A percentile compares a stretch with the other conserved stretches of the same genome.
Conservation (phyloP, 1,284 basidiomycete species). For the Trichosporon inkin region DNA sequence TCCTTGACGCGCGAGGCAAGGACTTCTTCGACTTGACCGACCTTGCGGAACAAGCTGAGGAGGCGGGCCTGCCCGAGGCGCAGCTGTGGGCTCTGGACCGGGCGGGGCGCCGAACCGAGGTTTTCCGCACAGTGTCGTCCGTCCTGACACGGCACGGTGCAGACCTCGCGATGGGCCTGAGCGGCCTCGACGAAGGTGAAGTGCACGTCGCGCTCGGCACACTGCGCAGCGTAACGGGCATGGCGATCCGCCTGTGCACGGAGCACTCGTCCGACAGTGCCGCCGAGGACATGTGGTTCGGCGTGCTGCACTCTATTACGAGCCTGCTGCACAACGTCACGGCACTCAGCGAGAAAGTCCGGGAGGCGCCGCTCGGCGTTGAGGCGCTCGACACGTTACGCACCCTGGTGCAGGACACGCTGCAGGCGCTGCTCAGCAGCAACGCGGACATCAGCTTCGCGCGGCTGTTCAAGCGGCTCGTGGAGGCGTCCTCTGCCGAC, state of each 20-base stretch:
- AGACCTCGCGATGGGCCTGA: slow-evolving; percentile 55
- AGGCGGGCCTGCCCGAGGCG: slow-evolving; percentile 64
- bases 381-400: slow-evolving; percentile 58
- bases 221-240: slow-evolving; percentile 26
- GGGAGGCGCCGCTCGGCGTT: slow-evolving; percentile 18
- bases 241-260: slow-evolving; percentile 64
- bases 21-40: slow-evolving; percentile 61
- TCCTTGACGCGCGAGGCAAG: slow-evolving; percentile 60
- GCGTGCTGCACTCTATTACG: slow-evolving; percentile 74
- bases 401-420: slow-evolving; percentile 75
- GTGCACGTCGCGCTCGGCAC: slow-evolving; percentile 50
- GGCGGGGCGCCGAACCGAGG: slow-evolving; percentile 60
- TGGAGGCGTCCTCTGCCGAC: slow-evolving; percentile 54
- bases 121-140: slow-evolving; percentile 62
- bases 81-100: slow-evolving; percentile 77
- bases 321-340: slow-evolving; percentile 70
- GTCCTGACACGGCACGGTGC: slow-evolving; percentile 61
- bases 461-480: slow-evolving; percentile 80
- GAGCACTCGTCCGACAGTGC: slow-evolving; percentile 58
- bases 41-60: slow-evolving; percentile 64
- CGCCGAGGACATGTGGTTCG: slow-evolving; percentile 86
- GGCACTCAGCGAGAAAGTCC: slow-evolving; percentile 14
- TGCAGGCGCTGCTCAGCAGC: slow-evolving; percentile 76
- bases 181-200: slow-evolving; percentile 41
- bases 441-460: slow-evolving; percentile 85